These are phyloP conservation scores for Lodderomyces orthopsilosis DNA, from an alignment of 1,139 yeast genomes.

Conservation along the genomic window DNA sequence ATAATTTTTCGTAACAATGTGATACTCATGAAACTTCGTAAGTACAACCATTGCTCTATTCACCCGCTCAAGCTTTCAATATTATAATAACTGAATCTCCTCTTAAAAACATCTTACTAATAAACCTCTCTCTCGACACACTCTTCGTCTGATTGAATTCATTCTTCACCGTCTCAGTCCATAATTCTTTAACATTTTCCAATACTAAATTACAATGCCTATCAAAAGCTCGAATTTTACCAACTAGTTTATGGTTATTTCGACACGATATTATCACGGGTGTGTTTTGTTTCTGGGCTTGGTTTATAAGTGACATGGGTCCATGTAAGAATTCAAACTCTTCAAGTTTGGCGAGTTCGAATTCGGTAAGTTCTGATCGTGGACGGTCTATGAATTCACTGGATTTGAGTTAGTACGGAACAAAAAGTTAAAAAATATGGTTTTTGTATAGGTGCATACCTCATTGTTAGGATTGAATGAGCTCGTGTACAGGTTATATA, in stretches of 20 bases:
- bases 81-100: constrained; percentile 94
- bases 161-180: constrained; percentile 72
- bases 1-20: background rate
- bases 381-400: constrained; percentile 71
- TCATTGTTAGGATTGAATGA: constrained; percentile 1
- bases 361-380: constrained; percentile 74
- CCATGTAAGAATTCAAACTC: constrained; percentile 91
- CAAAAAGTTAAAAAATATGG: no score
- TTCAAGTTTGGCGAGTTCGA: constrained; percentile 77
- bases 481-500: background rate
- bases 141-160: constrained; percentile 70
- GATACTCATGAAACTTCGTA: background rate
- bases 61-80: constrained; percentile 49
- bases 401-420: constrained; percentile 9
- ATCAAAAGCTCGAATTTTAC: constrained; percentile 90
- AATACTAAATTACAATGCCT: constrained; percentile 92
- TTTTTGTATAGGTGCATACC: constrained; percentile 6
- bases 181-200: constrained; percentile 88
- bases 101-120: constrained; percentile 84
- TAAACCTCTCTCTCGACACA: constrained; percentile 77
- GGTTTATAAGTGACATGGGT: constrained; percentile 82
- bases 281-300: constrained; percentile 69
- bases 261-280: constrained; percentile 88
- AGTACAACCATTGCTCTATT: no score
- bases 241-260: constrained; percentile 87